These are phyloP conservation scores for Teunomyces tritomae DNA, from an alignment of 805 yeast genomes.

Conservation along the genomic window DNA sequence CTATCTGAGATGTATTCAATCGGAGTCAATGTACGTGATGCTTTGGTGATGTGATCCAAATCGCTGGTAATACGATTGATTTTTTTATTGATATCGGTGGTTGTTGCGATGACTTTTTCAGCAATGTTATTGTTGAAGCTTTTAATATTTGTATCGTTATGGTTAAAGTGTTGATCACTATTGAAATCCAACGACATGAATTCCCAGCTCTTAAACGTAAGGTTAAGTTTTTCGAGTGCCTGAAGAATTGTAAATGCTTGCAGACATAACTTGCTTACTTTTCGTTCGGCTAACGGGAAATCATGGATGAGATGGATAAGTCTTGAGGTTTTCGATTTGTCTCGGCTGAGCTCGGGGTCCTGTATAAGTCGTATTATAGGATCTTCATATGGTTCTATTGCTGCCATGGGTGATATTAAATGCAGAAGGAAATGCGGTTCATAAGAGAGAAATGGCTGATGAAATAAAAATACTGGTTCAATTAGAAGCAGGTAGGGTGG, in stretches of 20 bases:
- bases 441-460: not conserved
- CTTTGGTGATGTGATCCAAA: constrained; percentile 45
- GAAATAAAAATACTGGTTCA: not conserved
- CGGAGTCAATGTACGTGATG: constrained; percentile 40
- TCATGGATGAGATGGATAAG: constrained; percentile 42
- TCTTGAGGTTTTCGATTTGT: constrained; percentile 37
- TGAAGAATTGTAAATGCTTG: constrained; percentile 46
- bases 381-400: constrained; percentile 38
- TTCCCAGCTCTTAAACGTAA: constrained; percentile 52
- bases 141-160: constrained; percentile 15
- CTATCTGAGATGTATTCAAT: constrained; percentile 51
- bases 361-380: constrained; percentile 47
- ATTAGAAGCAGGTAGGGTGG: no score
- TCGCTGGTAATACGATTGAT: constrained; percentile 43
- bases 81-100: constrained; percentile 46
- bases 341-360: constrained; percentile 48
- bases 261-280: constrained; percentile 48
- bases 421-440: not conserved
- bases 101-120: constrained; percentile 49
- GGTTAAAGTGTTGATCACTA: constrained; percentile 38
- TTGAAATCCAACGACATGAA: constrained; percentile 51
- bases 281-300: constrained; percentile 42
- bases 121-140: constrained; percentile 54
- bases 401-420: constrained; percentile 12
- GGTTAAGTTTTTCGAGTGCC: constrained; percentile 48